Base-by-base conservation (phyloP, 2,329 filamentous ascomycete genomes). In the Neocucurbitaria cava region DNA sequence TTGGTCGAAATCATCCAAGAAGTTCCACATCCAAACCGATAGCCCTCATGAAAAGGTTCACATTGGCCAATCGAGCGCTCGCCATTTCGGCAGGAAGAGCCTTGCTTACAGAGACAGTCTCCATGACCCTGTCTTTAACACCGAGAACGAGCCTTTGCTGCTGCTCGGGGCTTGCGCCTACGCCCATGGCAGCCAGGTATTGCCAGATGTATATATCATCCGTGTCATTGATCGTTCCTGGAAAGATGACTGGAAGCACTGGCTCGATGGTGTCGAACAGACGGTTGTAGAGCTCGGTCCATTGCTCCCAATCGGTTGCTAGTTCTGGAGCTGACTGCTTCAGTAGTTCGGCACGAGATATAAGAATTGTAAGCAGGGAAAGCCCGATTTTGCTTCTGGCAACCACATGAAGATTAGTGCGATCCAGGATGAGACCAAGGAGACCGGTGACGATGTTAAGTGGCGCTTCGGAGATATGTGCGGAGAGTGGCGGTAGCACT, bases 171-270 rank as follows among this genome's bases (percentile, higher is more conserved):
- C 87, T 93, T 30, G 95, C 94, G 46, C 91, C 93, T 61, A 96
- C 95, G 59, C 95, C 95, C 77, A 97, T 92, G 11, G 94, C 92
- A 8, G 95, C 95, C 61, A 99, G 83, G 75, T 98, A 96, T 77
- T 98, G 94, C 95, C 95, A 99, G 35, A 98, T 92, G 71, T 98
- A 96, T 70, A 96, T 89, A 70, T 99, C 95, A 64, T 97, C 92
- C 45, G 91, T 90, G 7, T 91, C 88, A 61, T 91, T 92, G 69
- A 96, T 91, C n/a, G 89, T 89, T 18, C 90, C 91, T 0, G 94
- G 93, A 85, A 99, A 99, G 59, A 97, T 88, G 66, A 89, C 85
- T 11, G 89, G 89, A 42, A 98, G 84, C 6, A 89, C 88, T 1
- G 91, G 91, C 75, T 98, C 94, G 17, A 98, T 82, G 6, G 86